Base-by-base conservation (phyloP, 768 basidiomycete genomes). In the Gyrodon lividus region DNA sequence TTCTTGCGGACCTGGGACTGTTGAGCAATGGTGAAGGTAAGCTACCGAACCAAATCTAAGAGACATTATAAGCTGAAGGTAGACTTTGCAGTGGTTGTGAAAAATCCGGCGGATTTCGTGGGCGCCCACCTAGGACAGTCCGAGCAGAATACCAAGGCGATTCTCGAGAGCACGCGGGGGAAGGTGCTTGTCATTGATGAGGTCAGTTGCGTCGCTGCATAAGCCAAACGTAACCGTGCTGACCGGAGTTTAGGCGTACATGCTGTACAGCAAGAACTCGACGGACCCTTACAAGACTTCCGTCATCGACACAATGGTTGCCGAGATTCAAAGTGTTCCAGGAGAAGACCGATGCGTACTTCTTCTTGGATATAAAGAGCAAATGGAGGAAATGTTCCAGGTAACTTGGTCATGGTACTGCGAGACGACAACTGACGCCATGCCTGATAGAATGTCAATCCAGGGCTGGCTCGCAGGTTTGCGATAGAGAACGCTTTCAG, bases 371-470 rank as follows among this genome's bases (percentile, higher is more conserved):
- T 88, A 88, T 63, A 79, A 81, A 50, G 72, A 79, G 1, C 73
- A 87, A 58, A 87, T 88, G 77, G 63, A 69, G 23, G 81, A 87
- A 19, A 88, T 89, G 87, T 88, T 89, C 64, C 83, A 85, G 72
- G 86, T 86, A 60, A 52, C 63, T 46, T 3, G 12, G 30, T 1
- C n/a, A 12, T 14, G 20, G 6, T 43, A n/a, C 34, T n/a, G 24
- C 24, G 2, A 1, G 5, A 12, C 22, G 3, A 3, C 16, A 16
- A 8, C 19, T 51, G 20, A 50, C 45, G 48, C 12, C 5, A 42
- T 22, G 17, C 13, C 12, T 33, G 31, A 3, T 39, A 87, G 86
- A 82, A 87, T 49, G 86, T 87, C 46, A 88, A 88, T 60, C 81
- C 84, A 4, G 86, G 86, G 12, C 70, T 88, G 6, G 68, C 79